Evolutionary conservation across 1,139 yeast species (phyloP).

Genomic region (Suhomyces kunorum): DNA sequence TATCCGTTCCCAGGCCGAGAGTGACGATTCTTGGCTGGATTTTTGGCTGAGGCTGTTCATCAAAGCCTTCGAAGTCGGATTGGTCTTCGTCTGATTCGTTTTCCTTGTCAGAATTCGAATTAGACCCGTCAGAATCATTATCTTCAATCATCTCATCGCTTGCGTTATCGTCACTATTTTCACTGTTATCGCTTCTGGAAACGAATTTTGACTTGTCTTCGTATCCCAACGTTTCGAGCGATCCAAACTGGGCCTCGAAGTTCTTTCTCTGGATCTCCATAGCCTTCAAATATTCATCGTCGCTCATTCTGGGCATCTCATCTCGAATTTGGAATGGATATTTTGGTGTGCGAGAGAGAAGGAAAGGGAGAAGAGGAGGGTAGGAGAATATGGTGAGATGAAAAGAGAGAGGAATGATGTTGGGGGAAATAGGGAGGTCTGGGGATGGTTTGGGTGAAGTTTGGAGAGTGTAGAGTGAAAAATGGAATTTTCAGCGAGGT

Average conservation of each 20-base stretch:
- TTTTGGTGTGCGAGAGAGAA: neutral
- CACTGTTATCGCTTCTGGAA: conserved; percentile 27
- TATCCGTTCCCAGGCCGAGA: conserved; percentile 21
- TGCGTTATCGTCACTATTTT: conserved; percentile 20
- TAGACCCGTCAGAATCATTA: conserved; percentile 5
- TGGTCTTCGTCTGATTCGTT: neutral
- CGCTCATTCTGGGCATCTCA: conserved; percentile 20
- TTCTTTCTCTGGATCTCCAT: conserved; percentile 59
- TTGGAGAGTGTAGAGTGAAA: no score
- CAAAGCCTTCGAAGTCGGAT: conserved; percentile 8
- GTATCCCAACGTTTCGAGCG: conserved; percentile 59
- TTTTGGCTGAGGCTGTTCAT: conserved; percentile 12
- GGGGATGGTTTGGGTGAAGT: no score
- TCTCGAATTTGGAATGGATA: neutral
- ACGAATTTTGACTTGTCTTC: conserved; percentile 49
- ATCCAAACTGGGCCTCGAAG: conserved; percentile 72
- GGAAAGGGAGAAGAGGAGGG: neutral
- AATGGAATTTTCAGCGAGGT: no score
- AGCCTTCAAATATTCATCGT: conserved; percentile 47
- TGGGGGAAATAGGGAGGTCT: no score
- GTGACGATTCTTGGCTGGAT: conserved; percentile 36
- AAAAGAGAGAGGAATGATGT: neutral
- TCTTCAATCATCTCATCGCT: conserved; percentile 7
- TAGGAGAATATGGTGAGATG: neutral
- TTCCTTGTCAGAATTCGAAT: conserved; percentile 3